Base-by-base conservation (phyloP, 768 basidiomycete species). In the Tubosaeta sp. region DNA sequence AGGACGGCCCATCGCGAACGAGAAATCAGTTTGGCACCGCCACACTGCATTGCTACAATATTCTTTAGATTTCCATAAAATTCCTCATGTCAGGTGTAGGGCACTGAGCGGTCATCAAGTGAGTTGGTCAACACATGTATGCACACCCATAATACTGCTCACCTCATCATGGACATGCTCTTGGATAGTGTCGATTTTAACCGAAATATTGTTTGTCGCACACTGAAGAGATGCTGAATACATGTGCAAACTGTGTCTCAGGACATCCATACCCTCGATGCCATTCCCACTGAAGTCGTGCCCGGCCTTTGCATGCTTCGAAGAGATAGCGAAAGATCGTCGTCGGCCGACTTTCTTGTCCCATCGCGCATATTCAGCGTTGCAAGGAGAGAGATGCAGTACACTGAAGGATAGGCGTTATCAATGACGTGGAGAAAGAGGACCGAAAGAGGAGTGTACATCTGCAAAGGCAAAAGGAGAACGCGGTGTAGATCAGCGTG, bases 141-240 rank as follows among this genome's bases (percentile, higher is more conserved):
- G n/a, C n/a, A n/a, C n/a, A n/a, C n/a, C n/a, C n/a, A n/a, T n/a
- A n/a, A n/a, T n/a, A n/a, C 33, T 22, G 14, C 66, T 46, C 17
- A 68, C 68, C 53, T 59, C 65, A 54, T 82, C 81, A 31, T 65
- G 73, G 43, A 69, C 63, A 34, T 71, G 73, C 50, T 84, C 82
- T 27, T 80, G 74, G 37, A 73, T 82, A 8, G 83, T 84, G 61
- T 84, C 80, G 51, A 85, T 80, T 67, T 82, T 81, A 68, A 85
- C 83, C 32, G 82, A 80, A 56, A 84, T 80, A 54, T 78, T 78
- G 46, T 76, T 74, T 42, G 74, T 73, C 57, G 43, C 1, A 3
- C 43, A 54, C 65, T 60, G 27, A 53, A 31, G 5, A 9, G 12
- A 22, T 33, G 16, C 14, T 6, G 54, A 16, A 34, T 2, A 31